Conservation (phyloP, 768 basidiomycete species). For the Strobilomyces confusus region DNA sequence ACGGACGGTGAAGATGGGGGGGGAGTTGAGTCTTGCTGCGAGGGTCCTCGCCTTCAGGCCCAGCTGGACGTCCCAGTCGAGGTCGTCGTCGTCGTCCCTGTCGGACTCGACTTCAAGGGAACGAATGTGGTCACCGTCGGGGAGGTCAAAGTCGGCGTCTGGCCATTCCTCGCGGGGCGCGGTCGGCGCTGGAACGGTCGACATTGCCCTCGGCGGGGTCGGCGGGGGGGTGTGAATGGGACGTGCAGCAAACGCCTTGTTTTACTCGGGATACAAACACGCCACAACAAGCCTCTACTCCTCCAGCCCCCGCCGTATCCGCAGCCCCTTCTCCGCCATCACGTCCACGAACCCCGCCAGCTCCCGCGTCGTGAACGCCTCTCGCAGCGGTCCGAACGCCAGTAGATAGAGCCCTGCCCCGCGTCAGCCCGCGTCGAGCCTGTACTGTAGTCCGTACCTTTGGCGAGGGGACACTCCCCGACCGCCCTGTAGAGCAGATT, state of each 20-base stretch:
- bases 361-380: conserved; percentile 57
- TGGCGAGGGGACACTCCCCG: conserved; percentile 67
- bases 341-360: conserved; percentile 59
- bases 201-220: conserved; percentile 32
- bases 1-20: conserved; percentile 50
- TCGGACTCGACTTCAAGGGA: conserved; percentile 54
- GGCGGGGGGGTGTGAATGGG: background rate
- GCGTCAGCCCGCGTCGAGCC: conserved; percentile 13
- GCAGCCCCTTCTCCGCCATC: conserved; percentile 74
- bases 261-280: conserved; percentile 16
- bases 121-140: conserved; percentile 68
- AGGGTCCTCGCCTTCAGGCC: conserved; percentile 53
- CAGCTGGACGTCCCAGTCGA: conserved; percentile 84
- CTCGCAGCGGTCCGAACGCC: conserved; percentile 68
- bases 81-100: conserved; percentile 57
- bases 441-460: conserved; percentile 49
- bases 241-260: background rate
- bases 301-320: conserved; percentile 60
- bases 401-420: conserved; percentile 66
- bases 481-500: conserved; percentile 70
- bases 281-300: conserved; percentile 29
- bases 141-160: conserved; percentile 83
- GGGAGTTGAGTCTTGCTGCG: conserved; percentile 18
- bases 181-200: conserved; percentile 55
- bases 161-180: conserved; percentile 75